Conservation (phyloP, 352 stramenopile genomes). For the Globisporangium lucens region DNA sequence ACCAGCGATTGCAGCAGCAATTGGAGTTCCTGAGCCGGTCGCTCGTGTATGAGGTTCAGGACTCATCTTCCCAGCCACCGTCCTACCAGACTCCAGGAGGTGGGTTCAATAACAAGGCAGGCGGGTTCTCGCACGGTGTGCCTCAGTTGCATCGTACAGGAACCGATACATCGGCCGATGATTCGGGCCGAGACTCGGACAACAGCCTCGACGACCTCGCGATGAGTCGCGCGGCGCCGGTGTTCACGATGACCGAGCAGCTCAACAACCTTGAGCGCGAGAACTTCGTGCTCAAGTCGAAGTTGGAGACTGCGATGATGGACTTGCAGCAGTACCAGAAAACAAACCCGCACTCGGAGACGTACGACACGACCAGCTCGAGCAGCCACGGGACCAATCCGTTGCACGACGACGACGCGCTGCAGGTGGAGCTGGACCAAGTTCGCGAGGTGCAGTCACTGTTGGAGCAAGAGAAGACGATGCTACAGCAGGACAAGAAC, state of each 20-base stretch:
- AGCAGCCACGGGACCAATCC: slow-evolving; percentile 25
- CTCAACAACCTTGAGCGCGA: slow-evolving; percentile 70
- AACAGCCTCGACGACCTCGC: slow-evolving; percentile 19
- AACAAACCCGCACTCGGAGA: slow-evolving; percentile 26
- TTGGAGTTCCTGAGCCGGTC: slow-evolving; percentile 58
- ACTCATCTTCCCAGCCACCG: not conserved
- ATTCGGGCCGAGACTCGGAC: slow-evolving; percentile 24
- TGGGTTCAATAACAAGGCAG: not conserved
- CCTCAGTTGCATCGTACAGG: slow-evolving; percentile 26
- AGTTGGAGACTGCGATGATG: slow-evolving; percentile 39
- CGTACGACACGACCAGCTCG: slow-evolving; percentile 44
- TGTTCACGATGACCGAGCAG: slow-evolving; percentile 70
- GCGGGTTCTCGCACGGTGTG: slow-evolving; percentile 12
- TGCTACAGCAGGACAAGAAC: slow-evolving; percentile 22
- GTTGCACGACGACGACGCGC: not conserved
- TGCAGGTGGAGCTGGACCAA: slow-evolving; percentile 44
- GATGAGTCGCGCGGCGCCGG: slow-evolving; percentile 30
- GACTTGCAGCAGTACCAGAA: slow-evolving; percentile 40
- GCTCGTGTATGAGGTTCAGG: slow-evolving; percentile 37
- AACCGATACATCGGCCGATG: slow-evolving; percentile 46
- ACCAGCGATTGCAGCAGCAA: slow-evolving; percentile 59
- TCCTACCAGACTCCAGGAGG: not conserved
- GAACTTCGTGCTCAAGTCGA: slow-evolving; percentile 64
- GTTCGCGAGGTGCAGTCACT: slow-evolving; percentile 17
- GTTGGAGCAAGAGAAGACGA: slow-evolving; percentile 27